Percentiles rank a stretch among this genome's conserved stretches.
These are phyloP conservation scores for Leptodermis oblonga DNA, from an alignment of 257 asterid genomes.

Conservation along the genomic window DNA sequence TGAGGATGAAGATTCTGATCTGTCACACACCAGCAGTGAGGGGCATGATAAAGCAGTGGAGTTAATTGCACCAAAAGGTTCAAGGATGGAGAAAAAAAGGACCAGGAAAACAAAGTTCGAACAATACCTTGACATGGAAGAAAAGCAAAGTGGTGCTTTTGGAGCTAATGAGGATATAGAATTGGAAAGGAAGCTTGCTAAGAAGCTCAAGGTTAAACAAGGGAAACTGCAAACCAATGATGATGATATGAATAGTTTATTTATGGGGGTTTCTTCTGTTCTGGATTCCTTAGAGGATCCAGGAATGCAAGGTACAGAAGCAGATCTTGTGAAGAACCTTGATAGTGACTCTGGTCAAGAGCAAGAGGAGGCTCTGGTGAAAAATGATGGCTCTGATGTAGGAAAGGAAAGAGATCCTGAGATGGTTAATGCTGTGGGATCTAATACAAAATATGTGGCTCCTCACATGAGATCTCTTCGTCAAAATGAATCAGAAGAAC, in stretches of 20 bases:
- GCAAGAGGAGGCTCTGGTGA: constrained; percentile 21
- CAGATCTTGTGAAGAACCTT: constrained; percentile 11
- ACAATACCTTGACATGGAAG: constrained; percentile 38
- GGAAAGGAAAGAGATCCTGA: constrained; percentile 19
- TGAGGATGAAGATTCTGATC: constrained; percentile 30
- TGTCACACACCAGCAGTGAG: constrained; percentile 25
- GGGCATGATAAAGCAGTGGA: constrained; percentile 31
- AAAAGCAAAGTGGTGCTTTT: constrained; percentile 22
- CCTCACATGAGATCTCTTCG: constrained; percentile 62
- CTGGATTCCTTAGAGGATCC: constrained; percentile 24
- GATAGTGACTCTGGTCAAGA: constrained; percentile 11
- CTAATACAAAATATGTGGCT: constrained; percentile 45
- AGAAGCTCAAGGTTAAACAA: constrained; percentile 67
- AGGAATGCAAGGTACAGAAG: constrained; percentile 19
- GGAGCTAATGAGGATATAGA: constrained; percentile 38
- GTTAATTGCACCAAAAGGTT: constrained; percentile 24
- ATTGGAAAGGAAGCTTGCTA: constrained; percentile 63
- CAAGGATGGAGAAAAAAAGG: constrained; percentile 24
- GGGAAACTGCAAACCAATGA: constrained; percentile 46
- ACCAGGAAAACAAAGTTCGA: constrained; percentile 38
- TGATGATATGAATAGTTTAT: constrained; percentile 48
- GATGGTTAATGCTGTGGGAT: constrained; percentile 23
- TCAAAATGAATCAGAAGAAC: constrained; percentile 59
- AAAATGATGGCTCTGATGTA: constrained; percentile 23
- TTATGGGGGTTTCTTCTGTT: constrained; percentile 46